Evolutionary conservation across 257 asterid genomes (phyloP), one percentile per base, ranked within the genome.

Genomic region (Craterostigma plantagineum): DNA sequence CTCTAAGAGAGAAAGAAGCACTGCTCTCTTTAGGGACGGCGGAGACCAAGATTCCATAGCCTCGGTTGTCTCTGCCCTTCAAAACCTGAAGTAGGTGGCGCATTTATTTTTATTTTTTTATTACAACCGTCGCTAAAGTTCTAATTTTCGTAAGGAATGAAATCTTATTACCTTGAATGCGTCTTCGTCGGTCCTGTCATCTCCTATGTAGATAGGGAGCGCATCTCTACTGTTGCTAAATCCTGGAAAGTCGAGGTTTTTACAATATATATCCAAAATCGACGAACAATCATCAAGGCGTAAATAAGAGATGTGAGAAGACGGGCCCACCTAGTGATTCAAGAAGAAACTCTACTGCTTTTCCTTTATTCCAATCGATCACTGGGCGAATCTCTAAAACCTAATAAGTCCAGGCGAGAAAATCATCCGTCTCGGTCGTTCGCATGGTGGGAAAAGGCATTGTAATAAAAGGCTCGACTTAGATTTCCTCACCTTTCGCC

Each of bases 281-380:
- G 27, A 10, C 8, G 14, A 9, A 35, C 7, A 27, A 35, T 11
- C 9, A 8, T 10, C 3, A 15, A 10, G 33, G 35, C n/a, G n/a
- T n/a, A n/a, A 13, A 6, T 16, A 1, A 10, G 10, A 35, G 9
- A 8, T n/a, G n/a, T n/a, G n/a, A n/a, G n/a, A n/a, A n/a, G n/a
- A n/a, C n/a, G n/a, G 15, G 76, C 78, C 48, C 15, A 81, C 97
- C 97, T 18, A 87, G 61, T 23, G 95, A 81, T 61, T 87, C 61
- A 35, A 87, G 92, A 34, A 87, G 77, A 66, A 82, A 87, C 37
- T 82, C 90, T 7, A 82, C 93, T 17, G 97, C 97, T 74, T 68
- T 87, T 42, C 97, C 97, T 66, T 87, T 87, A 63, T 82, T 73
- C 97, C 98, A 87, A 43, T 82, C 81, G 37, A 87, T 87, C 55